A percentile compares a stretch with the other conserved stretches of the same genome.
phyloP scores from a whole-genome alignment of 305 asterid species.

The Ajuga reptans region DNA sequence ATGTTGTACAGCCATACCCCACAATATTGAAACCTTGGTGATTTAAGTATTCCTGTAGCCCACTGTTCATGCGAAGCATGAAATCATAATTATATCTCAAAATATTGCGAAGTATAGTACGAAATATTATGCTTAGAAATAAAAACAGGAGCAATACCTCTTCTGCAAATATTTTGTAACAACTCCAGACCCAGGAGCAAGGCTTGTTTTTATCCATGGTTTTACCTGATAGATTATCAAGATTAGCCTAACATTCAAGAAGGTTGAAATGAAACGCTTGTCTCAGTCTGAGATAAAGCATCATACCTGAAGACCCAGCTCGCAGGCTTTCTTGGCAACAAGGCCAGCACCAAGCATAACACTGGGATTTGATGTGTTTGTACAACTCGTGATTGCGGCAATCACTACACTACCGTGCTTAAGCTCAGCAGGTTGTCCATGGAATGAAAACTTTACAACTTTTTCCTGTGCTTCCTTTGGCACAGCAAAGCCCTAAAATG shows the following conservation, averaged over 20 bases:
- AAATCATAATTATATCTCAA: slow-evolving; percentile 11
- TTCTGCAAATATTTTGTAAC: slow-evolving; percentile 65
- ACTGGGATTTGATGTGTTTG: slow-evolving; percentile 96
- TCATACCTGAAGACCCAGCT: slow-evolving; percentile 74
- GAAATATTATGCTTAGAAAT: neutral
- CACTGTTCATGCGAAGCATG: slow-evolving; percentile 37
- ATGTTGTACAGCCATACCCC: slow-evolving; percentile 92
- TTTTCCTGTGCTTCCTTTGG: slow-evolving; percentile 87
- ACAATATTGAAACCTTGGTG: slow-evolving; percentile 92
- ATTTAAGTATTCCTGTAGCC: slow-evolving; percentile 66
- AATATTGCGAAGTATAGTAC: neutral
- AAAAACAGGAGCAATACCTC: slow-evolving; percentile 47
- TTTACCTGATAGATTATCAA: slow-evolving; percentile 51
- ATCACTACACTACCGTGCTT: slow-evolving; percentile 92
- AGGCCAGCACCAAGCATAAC: slow-evolving; percentile 99
- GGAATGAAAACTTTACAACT: slow-evolving; percentile 70
- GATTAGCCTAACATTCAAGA: slow-evolving; percentile 15
- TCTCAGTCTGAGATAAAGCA: slow-evolving; percentile 2
- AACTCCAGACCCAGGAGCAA: slow-evolving; percentile 98
- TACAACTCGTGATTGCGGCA: slow-evolving; percentile 98
- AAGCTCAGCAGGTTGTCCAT: slow-evolving; percentile 86
- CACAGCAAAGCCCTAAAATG: slow-evolving; percentile 75
- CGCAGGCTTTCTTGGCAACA: slow-evolving; percentile 86
- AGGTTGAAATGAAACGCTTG: slow-evolving; percentile 2
- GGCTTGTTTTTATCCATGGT: slow-evolving; percentile 97